Percentiles rank a stretch among this genome's conserved stretches.
These are phyloP conservation scores for Arabidopsis hybrid DNA, from an alignment of 441 rosid genomes.

Conservation along the genomic window DNA sequence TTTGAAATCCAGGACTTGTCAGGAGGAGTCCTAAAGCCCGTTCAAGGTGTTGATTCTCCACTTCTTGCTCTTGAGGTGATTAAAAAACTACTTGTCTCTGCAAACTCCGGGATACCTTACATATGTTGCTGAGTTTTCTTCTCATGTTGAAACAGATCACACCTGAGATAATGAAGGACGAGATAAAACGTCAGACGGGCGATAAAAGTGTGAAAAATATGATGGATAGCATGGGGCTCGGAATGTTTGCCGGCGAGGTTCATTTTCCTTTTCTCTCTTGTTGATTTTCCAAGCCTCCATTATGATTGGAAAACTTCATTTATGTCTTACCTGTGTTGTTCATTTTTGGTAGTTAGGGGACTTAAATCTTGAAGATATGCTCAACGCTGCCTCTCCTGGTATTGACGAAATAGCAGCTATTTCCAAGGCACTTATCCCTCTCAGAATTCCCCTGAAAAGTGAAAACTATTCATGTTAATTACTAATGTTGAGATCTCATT, in stretches of 20 bases:
- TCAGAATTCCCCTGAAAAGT: constrained; percentile 3
- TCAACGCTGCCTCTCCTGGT: constrained; percentile 84
- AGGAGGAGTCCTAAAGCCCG: constrained; percentile 66
- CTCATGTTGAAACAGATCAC: constrained; percentile 56
- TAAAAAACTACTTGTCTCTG: background rate
- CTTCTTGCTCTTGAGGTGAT: constrained; percentile 83
- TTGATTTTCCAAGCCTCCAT: background rate
- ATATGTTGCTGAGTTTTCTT: constrained; percentile 21
- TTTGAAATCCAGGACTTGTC: constrained; percentile 62
- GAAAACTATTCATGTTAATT: background rate
- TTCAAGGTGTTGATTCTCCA: constrained; percentile 74
- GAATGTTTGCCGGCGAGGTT: constrained; percentile 78
- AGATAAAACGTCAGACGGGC: constrained; percentile 51
- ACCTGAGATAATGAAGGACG: constrained; percentile 78
- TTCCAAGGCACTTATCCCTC: constrained; percentile 62
- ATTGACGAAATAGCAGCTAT: constrained; percentile 82
- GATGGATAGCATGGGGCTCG: constrained; percentile 85
- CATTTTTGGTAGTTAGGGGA: constrained; percentile 63
- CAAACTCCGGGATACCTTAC: constrained; percentile 16
- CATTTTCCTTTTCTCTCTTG: constrained; percentile 1
- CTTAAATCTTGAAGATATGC: constrained; percentile 76
- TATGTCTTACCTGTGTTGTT: constrained; percentile 14
- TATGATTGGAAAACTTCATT: constrained; percentile 16
- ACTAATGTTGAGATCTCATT: constrained; percentile 36
- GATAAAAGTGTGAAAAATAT: constrained; percentile 63